phyloP scores from a whole-genome alignment of 1,139 yeast species.

The Candida mesenterica region DNA sequence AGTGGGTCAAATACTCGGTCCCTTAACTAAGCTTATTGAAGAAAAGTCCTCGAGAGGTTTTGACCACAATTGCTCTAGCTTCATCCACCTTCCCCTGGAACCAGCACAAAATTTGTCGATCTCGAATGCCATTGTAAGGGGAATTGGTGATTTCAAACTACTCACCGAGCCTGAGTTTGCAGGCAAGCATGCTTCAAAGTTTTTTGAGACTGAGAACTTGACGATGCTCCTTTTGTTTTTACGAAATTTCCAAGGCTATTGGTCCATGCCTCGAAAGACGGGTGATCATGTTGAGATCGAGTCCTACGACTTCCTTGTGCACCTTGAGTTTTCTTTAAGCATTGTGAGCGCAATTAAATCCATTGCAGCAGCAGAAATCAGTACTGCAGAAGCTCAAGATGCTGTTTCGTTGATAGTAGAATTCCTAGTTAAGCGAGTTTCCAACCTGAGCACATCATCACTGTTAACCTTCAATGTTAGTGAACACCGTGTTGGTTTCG shows the following conservation, averaged over 20 bases:
- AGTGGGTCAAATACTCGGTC: slow-evolving; percentile 45
- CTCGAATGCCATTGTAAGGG: slow-evolving; percentile 31
- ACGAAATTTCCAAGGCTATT: slow-evolving; percentile 56
- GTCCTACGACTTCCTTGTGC: slow-evolving; percentile 46
- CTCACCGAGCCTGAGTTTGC: slow-evolving; percentile 36
- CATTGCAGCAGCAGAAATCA: slow-evolving; percentile 36
- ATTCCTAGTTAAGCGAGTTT: slow-evolving; percentile 26
- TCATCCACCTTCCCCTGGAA: slow-evolving; percentile 23
- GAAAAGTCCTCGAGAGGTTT: slow-evolving; percentile 24
- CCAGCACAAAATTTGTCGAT: slow-evolving; percentile 21
- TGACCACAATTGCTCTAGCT: slow-evolving; percentile 17
- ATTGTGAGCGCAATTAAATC: slow-evolving; percentile 45
- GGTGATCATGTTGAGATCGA: slow-evolving; percentile 72
- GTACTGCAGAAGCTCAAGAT: slow-evolving; percentile 19
- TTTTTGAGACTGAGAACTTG: slow-evolving; percentile 31
- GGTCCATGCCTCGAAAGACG: slow-evolving; percentile 53
- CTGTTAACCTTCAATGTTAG: slow-evolving; percentile 46
- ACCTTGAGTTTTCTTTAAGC: slow-evolving; percentile 46
- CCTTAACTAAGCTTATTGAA: slow-evolving; percentile 47
- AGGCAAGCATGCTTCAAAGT: slow-evolving; percentile 21
- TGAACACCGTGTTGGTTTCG: slow-evolving; percentile 47
- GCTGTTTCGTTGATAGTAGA: slow-evolving; percentile 22
- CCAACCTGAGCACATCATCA: too few species aligned
- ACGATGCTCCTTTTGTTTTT: slow-evolving; percentile 40
- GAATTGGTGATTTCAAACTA: slow-evolving; percentile 43